Evolutionary conservation across 208 protist species (phyloP), one percentile per base, ranked within the genome.

Genomic region (Zelonia costaricensis): DNA sequence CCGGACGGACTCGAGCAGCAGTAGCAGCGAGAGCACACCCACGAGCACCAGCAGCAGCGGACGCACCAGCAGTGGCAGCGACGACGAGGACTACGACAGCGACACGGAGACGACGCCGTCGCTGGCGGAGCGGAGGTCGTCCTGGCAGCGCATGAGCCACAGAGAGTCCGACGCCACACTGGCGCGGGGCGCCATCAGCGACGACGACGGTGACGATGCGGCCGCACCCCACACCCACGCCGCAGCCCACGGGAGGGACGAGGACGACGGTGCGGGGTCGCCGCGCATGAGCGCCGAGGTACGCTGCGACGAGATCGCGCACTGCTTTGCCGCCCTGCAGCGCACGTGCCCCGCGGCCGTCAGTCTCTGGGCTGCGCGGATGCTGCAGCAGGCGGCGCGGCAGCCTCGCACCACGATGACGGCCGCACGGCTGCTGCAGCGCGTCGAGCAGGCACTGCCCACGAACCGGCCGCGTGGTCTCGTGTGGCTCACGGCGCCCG

Each of bases 291-390:
- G 30, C 40, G 27, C 48, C 16, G 53, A 59, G 44, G 48, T 46
- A 33, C 66, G 35, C 33, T 66, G 66, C 58, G 66, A 73, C 15
- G 66, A 73, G 40, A 23, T 73, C 12, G 43, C 66, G 36, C 58
- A 58, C 45, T 66, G 57, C 59, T 56, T 62, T 27, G 60, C 44
- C 8, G 36, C 43, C 5, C 42, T 73, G 31, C 66, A 73, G 39
- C 66, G 52, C 2, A 18, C 7, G 3, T 73, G 58, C 27, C 58
- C 66, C 15, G 55, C 43, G 39, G 66, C 58, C 4, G 52, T 73
- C 16, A 66, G 58, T 22, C 28, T 73, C 20, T 73, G 66, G 66
- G 65, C 58, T 31, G 16, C 56, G 33, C 66, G 66, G 12, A 23
- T 73, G 42, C 36, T 65, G 23, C 66, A 73, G 38, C 58, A 66